Percentiles rank a stretch among this genome's conserved stretches.
phyloP scores from a whole-genome alignment of 257 asterid genomes.

The Thymus mandschuricus region DNA sequence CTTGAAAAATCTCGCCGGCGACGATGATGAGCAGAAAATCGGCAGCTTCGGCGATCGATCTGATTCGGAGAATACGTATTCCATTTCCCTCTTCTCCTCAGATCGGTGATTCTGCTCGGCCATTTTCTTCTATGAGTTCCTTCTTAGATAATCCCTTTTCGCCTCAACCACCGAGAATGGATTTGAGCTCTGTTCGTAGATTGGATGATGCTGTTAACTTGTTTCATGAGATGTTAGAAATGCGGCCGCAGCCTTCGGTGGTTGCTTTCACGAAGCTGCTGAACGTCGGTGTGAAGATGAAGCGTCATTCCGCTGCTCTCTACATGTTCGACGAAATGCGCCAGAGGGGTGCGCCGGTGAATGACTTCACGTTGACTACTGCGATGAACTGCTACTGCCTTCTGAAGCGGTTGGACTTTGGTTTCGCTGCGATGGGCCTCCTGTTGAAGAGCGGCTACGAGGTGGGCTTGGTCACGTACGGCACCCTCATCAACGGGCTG shows the following conservation, averaged over 20 bases:
- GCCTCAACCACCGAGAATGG: neutral
- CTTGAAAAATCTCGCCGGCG: too few relatives aligned
- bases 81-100: neutral
- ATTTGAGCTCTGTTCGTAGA: conserved; percentile 3
- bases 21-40: neutral
- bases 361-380: too few relatives aligned
- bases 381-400: too few relatives aligned
- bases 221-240: conserved; percentile 30
- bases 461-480: too few relatives aligned
- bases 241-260: conserved; percentile 37
- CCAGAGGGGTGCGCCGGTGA: too few relatives aligned
- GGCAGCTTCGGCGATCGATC: neutral
- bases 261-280: conserved; percentile 30
- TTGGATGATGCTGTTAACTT: conserved; percentile 33
- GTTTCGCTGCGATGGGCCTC: too few relatives aligned
- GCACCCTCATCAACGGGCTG: too few relatives aligned
- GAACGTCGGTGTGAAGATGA: conserved; percentile 23
- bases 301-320: neutral
- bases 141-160: neutral
- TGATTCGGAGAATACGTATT: neutral
- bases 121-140: neutral
- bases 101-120: neutral
- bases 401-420: too few relatives aligned
- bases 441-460: too few relatives aligned
- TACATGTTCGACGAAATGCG: too few relatives aligned